A percentile compares a stretch with the other conserved stretches of the same genome.
Evolutionary conservation across 176 grass and related monocot genomes (phyloP).

Genomic region (Avena sativa): DNA sequence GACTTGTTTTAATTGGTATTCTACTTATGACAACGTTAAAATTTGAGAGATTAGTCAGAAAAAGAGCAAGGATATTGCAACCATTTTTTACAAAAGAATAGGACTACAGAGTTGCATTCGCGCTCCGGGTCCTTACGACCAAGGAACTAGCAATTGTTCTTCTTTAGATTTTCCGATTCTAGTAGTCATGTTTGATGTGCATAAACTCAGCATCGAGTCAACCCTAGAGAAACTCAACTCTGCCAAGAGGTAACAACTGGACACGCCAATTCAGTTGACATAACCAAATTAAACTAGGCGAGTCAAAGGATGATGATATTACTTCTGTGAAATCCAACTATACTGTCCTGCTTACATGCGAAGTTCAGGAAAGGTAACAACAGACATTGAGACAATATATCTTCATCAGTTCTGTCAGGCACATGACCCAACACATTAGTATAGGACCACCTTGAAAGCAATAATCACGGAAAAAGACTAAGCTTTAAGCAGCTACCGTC

Average conservation of each 20-base stretch:
- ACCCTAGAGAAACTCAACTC: slow-evolving; percentile 24
- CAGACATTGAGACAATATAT: neutral
- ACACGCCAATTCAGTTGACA: neutral
- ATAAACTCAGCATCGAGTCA: slow-evolving; percentile 3
- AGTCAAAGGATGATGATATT: slow-evolving; percentile 16
- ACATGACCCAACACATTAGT: slow-evolving; percentile 3
- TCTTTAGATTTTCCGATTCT: neutral
- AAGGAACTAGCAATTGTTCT: neutral
- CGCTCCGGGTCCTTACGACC: neutral
- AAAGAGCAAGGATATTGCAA: neutral
- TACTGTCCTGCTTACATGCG: neutral
- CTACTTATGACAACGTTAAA: neutral
- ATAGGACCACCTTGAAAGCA: slow-evolving; percentile 9
- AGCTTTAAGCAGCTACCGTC: neutral
- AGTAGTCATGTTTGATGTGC: neutral
- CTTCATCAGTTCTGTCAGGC: neutral
- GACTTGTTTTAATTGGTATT: neutral
- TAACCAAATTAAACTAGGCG: neutral
- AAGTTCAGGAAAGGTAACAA: neutral
- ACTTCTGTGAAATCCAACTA: neutral
- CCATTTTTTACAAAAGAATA: neutral
- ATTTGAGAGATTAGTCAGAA: neutral
- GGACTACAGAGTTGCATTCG: neutral
- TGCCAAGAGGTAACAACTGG: neutral
- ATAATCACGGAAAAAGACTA: slow-evolving; percentile 4